These are phyloP conservation scores for Trichophyton benhamiae DNA, from an alignment of 2,329 filamentous ascomycete species.

Conservation along the genomic window DNA sequence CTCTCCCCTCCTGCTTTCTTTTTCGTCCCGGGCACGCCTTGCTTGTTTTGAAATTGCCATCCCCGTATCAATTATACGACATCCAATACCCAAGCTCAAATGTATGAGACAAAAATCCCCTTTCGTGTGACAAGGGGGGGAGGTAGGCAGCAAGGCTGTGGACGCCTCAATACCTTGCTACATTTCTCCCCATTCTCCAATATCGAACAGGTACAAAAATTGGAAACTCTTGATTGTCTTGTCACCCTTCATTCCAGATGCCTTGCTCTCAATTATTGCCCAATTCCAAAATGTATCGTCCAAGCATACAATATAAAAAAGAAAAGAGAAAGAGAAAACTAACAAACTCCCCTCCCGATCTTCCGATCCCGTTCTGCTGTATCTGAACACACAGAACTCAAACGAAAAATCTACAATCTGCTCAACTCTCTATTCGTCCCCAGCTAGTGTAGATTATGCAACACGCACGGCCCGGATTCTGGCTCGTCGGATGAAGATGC, in stretches of 20 bases:
- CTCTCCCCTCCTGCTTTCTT: background rate
- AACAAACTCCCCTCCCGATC: background rate
- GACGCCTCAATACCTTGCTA: background rate
- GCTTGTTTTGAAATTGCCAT: background rate
- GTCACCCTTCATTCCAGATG: background rate
- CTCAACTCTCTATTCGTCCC: constrained; percentile 62
- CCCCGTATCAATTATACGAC: background rate
- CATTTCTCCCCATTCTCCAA: background rate
- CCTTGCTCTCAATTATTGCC: background rate
- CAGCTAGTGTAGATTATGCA: constrained; percentile 73
- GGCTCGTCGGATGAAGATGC: constrained; percentile 57
- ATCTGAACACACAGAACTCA: constrained; percentile 22
- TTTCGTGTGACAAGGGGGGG: background rate
- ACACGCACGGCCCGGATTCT: constrained; percentile 73
- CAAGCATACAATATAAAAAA: background rate
- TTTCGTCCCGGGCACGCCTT: constrained; percentile 1
- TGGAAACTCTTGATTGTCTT: background rate
- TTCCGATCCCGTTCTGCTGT: background rate
- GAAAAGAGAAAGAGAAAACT: background rate
- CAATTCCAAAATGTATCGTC: background rate
- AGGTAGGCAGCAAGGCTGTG: background rate
- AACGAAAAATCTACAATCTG: constrained; percentile 47
- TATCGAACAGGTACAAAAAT: background rate
- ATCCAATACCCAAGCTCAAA: background rate
- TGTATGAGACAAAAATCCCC: background rate